A percentile compares a stretch with the other conserved stretches of the same genome.
These are phyloP conservation scores for Ophiocordyceps camponoti-rufipedis DNA, from an alignment of 2,329 filamentous ascomycete species.

Conservation along the genomic window DNA sequence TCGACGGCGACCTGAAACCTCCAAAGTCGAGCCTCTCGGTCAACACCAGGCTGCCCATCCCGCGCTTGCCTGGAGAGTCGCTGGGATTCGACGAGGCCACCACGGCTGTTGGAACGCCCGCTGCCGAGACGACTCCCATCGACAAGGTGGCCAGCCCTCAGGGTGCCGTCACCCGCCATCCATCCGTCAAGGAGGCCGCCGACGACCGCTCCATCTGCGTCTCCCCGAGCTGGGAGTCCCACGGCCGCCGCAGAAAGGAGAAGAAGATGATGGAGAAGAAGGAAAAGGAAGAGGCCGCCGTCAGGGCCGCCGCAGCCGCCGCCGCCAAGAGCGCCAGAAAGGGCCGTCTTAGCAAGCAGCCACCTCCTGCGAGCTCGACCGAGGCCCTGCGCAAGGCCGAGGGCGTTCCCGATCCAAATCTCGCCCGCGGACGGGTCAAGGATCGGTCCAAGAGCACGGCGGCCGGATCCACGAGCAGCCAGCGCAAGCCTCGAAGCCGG, in stretches of 20 bases:
- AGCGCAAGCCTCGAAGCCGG: conserved; percentile 10
- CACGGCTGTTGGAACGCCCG: conserved; percentile 2
- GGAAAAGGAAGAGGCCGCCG: conserved; percentile 8
- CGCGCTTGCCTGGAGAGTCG: conserved; percentile 1
- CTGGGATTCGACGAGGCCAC: not conserved
- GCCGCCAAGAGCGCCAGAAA: conserved; percentile 8
- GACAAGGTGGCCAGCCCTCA: conserved; percentile 7
- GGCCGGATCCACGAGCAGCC: conserved; percentile 6
- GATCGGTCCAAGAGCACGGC: conserved; percentile 6
- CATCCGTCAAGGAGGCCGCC: conserved; percentile 11
- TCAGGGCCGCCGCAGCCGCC: conserved; percentile 7
- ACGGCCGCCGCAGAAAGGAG: conserved; percentile 32
- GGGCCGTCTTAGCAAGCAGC: conserved; percentile 1
- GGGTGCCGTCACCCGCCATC: conserved; percentile 14
- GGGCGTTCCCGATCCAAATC: not conserved
- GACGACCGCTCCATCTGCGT: conserved; percentile 29
- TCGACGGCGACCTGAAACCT: not conserved
- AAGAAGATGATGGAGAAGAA: conserved; percentile 21
- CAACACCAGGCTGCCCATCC: conserved; percentile 1
- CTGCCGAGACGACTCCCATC: conserved; percentile 5
- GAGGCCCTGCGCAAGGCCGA: conserved; percentile 2
- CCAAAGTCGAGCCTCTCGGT: conserved; percentile 4
- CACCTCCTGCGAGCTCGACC: conserved; percentile 1
- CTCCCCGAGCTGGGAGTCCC: conserved; percentile 44
- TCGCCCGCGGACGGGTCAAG: not conserved